Base-by-base conservation (phyloP, 108 stramenopile species). In the Stephanodiscus minutulus region DNA sequence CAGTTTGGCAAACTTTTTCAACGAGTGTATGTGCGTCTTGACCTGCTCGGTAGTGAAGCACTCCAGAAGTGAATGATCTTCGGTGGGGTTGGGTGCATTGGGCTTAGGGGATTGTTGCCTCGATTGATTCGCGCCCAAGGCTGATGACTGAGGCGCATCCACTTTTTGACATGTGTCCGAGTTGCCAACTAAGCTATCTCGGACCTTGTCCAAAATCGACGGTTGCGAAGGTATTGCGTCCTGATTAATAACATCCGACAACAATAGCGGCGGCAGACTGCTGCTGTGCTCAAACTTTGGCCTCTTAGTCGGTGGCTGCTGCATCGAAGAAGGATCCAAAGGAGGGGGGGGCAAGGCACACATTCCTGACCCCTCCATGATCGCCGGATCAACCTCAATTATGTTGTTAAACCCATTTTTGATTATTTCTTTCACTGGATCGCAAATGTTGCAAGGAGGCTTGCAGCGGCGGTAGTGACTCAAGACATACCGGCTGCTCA, bases 381-480 rank as follows among this genome's bases (percentile, higher is more conserved):
- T 72, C 21, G 64, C 39, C 11, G 54, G 61, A 29, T 76, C 77
- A 21, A 46, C 41, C 41, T 63, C 41, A 22, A 81, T 79, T 24
- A 58, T 41, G 25, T 67, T 79, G 17, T 82, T 85, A 41, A 84
- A 69, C 33, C 85, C 85, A 70, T 82, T 87, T 50, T 94, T 84
- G 61, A 99, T 98, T 10, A 95, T 92, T 46, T 98, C 96, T 18
- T 96, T 81, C 6, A 99, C 98, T 20, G 98, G 98, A 10, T 82
- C 95, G 83, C 98, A 99, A 1, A 97, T 96, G 7, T 94, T 90
- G 68, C 98, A 99, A 18, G 82, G 55, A 9, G 82, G 64, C 73
- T 98, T 97, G 78, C 99, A 99, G 39, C 93, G 84, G 48, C 97
- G 91, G 79, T 98, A 98, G 70, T 99, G 99, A 68, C 95, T 96